Base-by-base conservation (phyloP, 768 basidiomycete species). In the Boletus coccyginus region DNA sequence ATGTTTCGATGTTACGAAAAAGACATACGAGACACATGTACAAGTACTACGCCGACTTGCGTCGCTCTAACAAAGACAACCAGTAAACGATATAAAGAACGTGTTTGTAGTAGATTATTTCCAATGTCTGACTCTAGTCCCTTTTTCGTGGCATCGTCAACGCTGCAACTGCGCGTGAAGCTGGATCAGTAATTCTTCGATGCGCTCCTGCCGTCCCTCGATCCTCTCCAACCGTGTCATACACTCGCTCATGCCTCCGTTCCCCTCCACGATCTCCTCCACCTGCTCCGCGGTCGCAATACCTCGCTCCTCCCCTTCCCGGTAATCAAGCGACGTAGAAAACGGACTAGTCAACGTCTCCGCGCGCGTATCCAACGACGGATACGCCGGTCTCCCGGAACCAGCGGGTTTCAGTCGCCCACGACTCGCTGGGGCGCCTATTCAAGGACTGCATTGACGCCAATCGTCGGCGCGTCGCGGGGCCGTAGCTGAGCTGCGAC, bases 141-240 rank as follows among this genome's bases (percentile, higher is more conserved):
- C n/a, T 35, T 41, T 36, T 9, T 39, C 16, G 9, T 33, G 21
- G 21, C 2, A 21, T 21, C 14, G 27, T 5, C 12, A 41, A 7
- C 48, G 10, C 40, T 56, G 62, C 32, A 69, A 21, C 31, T 35
- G 59, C 1, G 57, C 57, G 13, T 60, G 59, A 42, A 78, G 63
- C 45, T 73, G 69, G 24, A 74, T 45, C 41, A 83, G 70, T 49
- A 83, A 51, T 1, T 74, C 73, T 62, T 82, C 81, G 38, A 82
- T 81, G 52, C 81, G 70, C 56, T 74, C 64, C 64, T 83, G 81
- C 50, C 71, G 62, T 55, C 67, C 67, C 55, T 82, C 81, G 29
- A 82, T 75, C 33, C 59, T 53, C 12, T 72, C 71, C 53, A 83
- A 62, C 47, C 75, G 67, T 56, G 66, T 68, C 48, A 66, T 65